A percentile compares a stretch with the other conserved stretches of the same genome.
Evolutionary conservation across 2,329 filamentous ascomycete genomes (phyloP).

Genomic region (Setomelanomma holmii): DNA sequence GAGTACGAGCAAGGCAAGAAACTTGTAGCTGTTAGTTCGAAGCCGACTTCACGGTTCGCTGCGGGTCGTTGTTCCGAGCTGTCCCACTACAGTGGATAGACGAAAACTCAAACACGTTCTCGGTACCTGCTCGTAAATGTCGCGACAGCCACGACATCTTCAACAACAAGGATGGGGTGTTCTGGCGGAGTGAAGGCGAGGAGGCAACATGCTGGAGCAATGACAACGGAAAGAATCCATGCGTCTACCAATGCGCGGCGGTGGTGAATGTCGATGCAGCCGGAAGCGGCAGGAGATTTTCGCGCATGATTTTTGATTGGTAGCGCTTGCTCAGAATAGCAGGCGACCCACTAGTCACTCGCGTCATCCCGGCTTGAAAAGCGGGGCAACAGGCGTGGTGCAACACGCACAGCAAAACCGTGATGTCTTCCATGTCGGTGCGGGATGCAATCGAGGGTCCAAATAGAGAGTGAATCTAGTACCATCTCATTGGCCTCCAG

Average conservation of each 20-base stretch:
- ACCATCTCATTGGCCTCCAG: not conserved
- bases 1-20: not conserved
- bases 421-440: slow-evolving; percentile 3
- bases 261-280: not conserved
- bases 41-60: not conserved
- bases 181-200: no score
- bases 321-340: slow-evolving; percentile 27
- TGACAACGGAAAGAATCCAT: no score
- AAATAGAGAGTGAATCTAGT: not conserved
- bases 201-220: no score
- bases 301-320: slow-evolving; percentile 10
- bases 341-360: slow-evolving; percentile 12
- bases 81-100: not conserved
- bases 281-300: not conserved
- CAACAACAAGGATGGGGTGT: not conserved
- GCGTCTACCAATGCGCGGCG: no score
- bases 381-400: slow-evolving; percentile 27
- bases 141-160: not conserved
- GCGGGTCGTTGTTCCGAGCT: not conserved
- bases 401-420: slow-evolving; percentile 19
- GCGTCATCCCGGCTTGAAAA: slow-evolving; percentile 27
- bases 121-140: not conserved
- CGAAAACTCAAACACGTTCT: not conserved
- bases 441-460: not conserved
- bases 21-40: not conserved